Conservation (phyloP, 768 basidiomycete species). For the Pholiota microspora region DNA sequence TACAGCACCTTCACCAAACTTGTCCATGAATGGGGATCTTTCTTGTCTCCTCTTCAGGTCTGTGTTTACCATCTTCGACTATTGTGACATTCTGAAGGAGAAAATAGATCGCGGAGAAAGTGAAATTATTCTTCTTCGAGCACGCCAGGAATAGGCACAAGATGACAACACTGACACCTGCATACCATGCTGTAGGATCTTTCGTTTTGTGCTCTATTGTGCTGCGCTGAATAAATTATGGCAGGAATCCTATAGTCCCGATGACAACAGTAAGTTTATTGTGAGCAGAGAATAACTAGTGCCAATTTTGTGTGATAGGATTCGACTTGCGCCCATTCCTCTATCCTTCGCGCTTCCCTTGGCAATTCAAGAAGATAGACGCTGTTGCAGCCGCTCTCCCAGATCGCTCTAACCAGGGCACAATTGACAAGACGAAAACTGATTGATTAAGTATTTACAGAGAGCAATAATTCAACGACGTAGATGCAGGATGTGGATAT, state of each 20-base stretch:
- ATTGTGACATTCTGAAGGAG: not conserved
- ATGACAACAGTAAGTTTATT: constrained; percentile 81
- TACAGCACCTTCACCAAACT: constrained; percentile 98
- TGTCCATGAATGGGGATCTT: constrained; percentile 88
- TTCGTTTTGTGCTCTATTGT: not conserved
- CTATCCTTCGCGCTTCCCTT: constrained; percentile 92
- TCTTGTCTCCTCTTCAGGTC: constrained; percentile 82
- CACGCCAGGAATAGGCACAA: constrained; percentile 97
- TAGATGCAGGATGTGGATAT: constrained; percentile 17
- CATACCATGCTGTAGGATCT: constrained; percentile 86
- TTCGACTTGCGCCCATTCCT: constrained; percentile 97
- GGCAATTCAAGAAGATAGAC: constrained; percentile 97
- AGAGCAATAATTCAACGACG: constrained; percentile 13
- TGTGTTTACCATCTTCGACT: not conserved
- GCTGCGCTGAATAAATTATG: constrained; percentile 1
- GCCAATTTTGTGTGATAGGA: constrained; percentile 44
- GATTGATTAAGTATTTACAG: constrained; percentile 30
- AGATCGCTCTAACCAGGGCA: constrained; percentile 51
- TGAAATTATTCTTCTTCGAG: constrained; percentile 96
- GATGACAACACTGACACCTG: constrained; percentile 95
- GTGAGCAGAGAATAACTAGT: constrained; percentile 7
- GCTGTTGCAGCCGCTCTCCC: constrained; percentile 75
- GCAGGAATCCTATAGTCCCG: constrained; percentile 94
- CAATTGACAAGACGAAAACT: constrained; percentile 43
- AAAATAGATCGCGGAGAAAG: constrained; percentile 89